These are phyloP conservation scores for Sporothrix globosa DNA, from an alignment of 2,329 filamentous ascomycete genomes.

Conservation along the genomic window DNA sequence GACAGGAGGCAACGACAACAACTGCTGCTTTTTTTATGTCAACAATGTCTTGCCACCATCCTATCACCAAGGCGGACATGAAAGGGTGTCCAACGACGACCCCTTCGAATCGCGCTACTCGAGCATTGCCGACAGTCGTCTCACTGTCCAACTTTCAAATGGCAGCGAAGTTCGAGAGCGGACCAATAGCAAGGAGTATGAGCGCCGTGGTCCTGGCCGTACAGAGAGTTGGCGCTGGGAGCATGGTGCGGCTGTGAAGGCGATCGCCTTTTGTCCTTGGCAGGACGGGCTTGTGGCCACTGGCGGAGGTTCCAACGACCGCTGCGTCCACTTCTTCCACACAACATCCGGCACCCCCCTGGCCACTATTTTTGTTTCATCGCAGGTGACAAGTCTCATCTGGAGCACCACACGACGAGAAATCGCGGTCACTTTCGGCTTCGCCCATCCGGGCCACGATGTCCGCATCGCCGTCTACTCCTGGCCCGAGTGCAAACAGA, in stretches of 20 bases:
- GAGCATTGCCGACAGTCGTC: conserved; percentile 18
- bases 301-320: conserved; percentile 90
- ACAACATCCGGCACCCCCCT: conserved; percentile 79
- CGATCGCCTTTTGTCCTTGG: conserved; percentile 96
- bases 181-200: neutral
- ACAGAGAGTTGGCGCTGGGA: conserved; percentile 71
- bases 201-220: conserved; percentile 51
- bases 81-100: neutral
- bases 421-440: conserved; percentile 92
- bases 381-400: conserved; percentile 89
- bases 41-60: conserved; percentile 55
- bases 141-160: conserved; percentile 14
- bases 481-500: conserved; percentile 87
- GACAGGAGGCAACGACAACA: conserved; percentile 90
- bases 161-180: conserved; percentile 30
- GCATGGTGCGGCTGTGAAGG: conserved; percentile 90
- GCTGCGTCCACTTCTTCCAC: conserved; percentile 95
- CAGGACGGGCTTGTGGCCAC: conserved; percentile 84
- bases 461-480: conserved; percentile 90
- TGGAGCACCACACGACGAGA: conserved; percentile 87
- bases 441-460: conserved; percentile 85
- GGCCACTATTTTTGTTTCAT: conserved; percentile 87
- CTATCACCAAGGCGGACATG: neutral
- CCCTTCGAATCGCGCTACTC: neutral
- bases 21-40: conserved; percentile 78